These are phyloP conservation scores for Neofusicoccum cordaticola DNA, from an alignment of 2,329 filamentous ascomycete genomes.

Conservation along the genomic window DNA sequence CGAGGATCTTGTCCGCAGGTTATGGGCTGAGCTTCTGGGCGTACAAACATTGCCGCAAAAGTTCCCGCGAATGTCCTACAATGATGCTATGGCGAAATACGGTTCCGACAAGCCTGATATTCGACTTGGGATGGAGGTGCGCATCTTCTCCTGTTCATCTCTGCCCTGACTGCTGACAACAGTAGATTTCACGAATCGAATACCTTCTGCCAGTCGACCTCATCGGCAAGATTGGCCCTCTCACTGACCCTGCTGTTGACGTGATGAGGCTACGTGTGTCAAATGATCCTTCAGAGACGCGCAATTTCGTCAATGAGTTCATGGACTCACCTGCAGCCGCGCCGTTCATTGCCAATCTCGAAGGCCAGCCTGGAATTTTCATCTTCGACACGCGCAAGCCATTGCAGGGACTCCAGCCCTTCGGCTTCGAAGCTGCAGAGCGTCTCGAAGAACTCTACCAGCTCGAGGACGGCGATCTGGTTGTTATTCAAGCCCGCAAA, in stretches of 20 bases:
- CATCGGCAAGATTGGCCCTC: conserved; percentile 68
- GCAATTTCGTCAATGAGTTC: conserved; percentile 64
- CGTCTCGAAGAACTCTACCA: conserved; percentile 52
- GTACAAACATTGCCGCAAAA: conserved; percentile 31
- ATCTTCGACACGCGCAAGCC: conserved; percentile 72
- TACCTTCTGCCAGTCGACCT: conserved; percentile 63
- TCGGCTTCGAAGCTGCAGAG: conserved; percentile 70
- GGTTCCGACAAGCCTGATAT: conserved; percentile 93
- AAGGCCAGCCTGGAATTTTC: conserved; percentile 78
- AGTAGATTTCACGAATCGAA: conserved; percentile 64
- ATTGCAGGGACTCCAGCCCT: conserved; percentile 70
- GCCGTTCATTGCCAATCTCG: conserved; percentile 63
- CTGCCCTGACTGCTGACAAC: conserved; percentile 24
- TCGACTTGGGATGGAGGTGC: conserved; percentile 66
- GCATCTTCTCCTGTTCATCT: conserved; percentile 20
- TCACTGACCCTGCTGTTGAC: conserved; percentile 70
- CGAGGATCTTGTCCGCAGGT: conserved; percentile 51
- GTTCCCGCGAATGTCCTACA: conserved; percentile 66
- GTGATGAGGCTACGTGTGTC: conserved; percentile 65
- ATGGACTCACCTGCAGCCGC: conserved; percentile 63
- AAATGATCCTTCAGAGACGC: conserved; percentile 52
- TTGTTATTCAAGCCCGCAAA: conserved; percentile 77
- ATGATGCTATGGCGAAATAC: conserved; percentile 73
- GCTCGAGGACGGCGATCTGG: conserved; percentile 69
- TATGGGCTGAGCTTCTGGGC: conserved; percentile 55